Conservation (phyloP, 2,329 filamentous ascomycete species). For the Pyrenochaeta sp. region DNA sequence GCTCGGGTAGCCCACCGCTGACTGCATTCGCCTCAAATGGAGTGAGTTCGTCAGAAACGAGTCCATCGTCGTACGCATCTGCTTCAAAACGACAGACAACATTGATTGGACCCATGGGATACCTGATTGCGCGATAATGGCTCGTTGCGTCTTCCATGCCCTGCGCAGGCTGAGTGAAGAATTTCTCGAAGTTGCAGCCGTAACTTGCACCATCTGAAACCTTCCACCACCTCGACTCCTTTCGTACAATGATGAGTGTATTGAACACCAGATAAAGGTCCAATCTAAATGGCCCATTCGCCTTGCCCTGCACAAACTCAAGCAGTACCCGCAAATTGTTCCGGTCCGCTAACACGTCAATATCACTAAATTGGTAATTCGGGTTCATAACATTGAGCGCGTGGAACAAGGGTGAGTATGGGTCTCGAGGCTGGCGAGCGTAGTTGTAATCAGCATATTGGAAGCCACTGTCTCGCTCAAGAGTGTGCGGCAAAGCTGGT, state of each 20-base stretch:
- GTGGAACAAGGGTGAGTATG: slow-evolving; percentile 37
- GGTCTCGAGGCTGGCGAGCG: slow-evolving; percentile 31
- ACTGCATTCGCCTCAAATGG: slow-evolving; percentile 14
- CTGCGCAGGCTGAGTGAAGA: slow-evolving; percentile 27
- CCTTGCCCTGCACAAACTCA: slow-evolving; percentile 35
- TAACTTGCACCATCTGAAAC: slow-evolving; percentile 18
- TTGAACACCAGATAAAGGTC: slow-evolving; percentile 32
- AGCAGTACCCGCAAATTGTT: slow-evolving; percentile 39
- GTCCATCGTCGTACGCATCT: slow-evolving; percentile 36
- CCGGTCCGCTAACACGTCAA: slow-evolving; percentile 40
- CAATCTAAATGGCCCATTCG: slow-evolving; percentile 33
- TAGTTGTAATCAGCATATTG: slow-evolving; percentile 40
- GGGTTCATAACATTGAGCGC: slow-evolving; percentile 36
- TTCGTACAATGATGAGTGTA: slow-evolving; percentile 38
- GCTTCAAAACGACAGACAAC: slow-evolving; percentile 40
- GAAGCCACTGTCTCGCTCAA: slow-evolving; percentile 30
- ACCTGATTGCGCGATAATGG: slow-evolving; percentile 41
- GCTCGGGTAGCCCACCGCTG: slow-evolving; percentile 16
- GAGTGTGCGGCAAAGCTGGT: slow-evolving; percentile 21
- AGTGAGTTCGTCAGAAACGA: slow-evolving; percentile 16
- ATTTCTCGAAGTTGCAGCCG: slow-evolving; percentile 37
- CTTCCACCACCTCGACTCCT: slow-evolving; percentile 35
- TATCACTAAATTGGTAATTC: slow-evolving; percentile 23
- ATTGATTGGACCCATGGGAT: slow-evolving; percentile 34
- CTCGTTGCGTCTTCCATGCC: slow-evolving; percentile 38